A percentile compares a stretch with the other conserved stretches of the same genome.
Evolutionary conservation across 768 basidiomycete genomes (phyloP).

Genomic region (Tulasnella sp.): DNA sequence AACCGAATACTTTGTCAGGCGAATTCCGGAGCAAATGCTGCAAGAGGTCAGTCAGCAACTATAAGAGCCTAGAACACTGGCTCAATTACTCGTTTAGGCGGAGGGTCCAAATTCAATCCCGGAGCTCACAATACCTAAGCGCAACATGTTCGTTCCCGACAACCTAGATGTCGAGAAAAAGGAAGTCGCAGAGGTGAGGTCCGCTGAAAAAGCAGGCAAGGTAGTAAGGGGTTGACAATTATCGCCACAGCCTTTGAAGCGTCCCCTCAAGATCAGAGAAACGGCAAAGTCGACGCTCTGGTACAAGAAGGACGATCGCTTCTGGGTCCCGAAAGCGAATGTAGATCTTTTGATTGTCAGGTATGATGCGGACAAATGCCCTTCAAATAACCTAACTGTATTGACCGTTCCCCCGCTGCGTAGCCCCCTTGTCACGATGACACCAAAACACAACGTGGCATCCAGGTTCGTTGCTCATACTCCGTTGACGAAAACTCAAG

Average conservation of each 20-base stretch:
- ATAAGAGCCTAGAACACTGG: neutral
- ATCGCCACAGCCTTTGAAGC: slow-evolving; percentile 61
- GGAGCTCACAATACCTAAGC: slow-evolving; percentile 77
- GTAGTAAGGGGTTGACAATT: slow-evolving; percentile 1
- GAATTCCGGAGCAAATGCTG: slow-evolving; percentile 58
- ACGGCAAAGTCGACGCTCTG: slow-evolving; percentile 75
- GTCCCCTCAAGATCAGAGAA: slow-evolving; percentile 76
- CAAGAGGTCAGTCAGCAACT: slow-evolving; percentile 60
- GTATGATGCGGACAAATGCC: slow-evolving; percentile 47
- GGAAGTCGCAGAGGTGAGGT: slow-evolving; percentile 61
- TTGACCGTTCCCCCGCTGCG: neutral
- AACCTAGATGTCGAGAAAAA: slow-evolving; percentile 82
- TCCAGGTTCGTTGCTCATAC: slow-evolving; percentile 58
- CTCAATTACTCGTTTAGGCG: slow-evolving; percentile 52
- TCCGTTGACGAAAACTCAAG: slow-evolving; percentile 21
- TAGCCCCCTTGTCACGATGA: slow-evolving; percentile 47
- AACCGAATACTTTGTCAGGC: slow-evolving; percentile 74
- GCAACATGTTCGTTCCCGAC: slow-evolving; percentile 89
- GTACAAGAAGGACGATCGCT: slow-evolving; percentile 97
- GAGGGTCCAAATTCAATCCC: slow-evolving; percentile 62
- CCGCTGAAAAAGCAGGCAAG: neutral
- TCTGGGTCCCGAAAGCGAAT: slow-evolving; percentile 91
- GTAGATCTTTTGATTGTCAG: slow-evolving; percentile 75
- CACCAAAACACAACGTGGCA: slow-evolving; percentile 71
- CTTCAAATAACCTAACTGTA: neutral